Evolutionary conservation across 345 rosid species (phyloP).

Genomic region (Trapa bicornis): DNA sequence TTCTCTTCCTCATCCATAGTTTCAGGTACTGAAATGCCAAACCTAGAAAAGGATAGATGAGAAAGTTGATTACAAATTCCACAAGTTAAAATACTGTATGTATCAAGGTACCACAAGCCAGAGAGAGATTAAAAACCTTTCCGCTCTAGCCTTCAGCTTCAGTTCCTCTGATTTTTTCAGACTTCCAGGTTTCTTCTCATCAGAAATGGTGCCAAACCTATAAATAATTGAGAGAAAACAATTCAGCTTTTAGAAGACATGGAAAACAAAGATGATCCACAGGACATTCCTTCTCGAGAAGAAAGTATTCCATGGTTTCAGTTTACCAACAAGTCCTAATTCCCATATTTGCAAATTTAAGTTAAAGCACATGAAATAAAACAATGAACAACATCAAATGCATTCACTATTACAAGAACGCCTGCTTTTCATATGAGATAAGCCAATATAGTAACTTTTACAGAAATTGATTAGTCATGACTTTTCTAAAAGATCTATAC

Average conservation of each 20-base stretch:
- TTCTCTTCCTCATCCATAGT: conserved; percentile 52
- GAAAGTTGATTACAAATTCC: neutral
- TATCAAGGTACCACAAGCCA: neutral
- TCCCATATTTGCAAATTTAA: neutral
- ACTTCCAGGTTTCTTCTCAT: conserved; percentile 23
- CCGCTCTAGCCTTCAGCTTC: conserved; percentile 90
- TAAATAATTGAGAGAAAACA: neutral
- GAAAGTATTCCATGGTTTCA: neutral
- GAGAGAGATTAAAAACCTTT: conserved; percentile 39
- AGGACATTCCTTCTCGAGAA: neutral
- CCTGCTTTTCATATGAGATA: neutral
- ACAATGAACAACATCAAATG: neutral
- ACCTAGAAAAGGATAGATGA: conserved; percentile 27
- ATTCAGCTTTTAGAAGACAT: neutral
- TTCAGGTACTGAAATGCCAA: conserved; percentile 45
- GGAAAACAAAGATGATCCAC: neutral
- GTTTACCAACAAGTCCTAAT: neutral
- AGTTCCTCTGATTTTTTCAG: conserved; percentile 53
- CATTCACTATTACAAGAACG: neutral
- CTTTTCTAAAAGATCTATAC: neutral
- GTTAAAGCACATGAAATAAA: neutral
- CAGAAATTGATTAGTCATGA: neutral
- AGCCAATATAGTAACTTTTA: neutral
- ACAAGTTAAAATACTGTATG: neutral
- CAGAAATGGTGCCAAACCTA: conserved; percentile 39